These are phyloP conservation scores for Herpetomonas samuelpessoai DNA, from an alignment of 208 protist species.

Conservation along the genomic window DNA sequence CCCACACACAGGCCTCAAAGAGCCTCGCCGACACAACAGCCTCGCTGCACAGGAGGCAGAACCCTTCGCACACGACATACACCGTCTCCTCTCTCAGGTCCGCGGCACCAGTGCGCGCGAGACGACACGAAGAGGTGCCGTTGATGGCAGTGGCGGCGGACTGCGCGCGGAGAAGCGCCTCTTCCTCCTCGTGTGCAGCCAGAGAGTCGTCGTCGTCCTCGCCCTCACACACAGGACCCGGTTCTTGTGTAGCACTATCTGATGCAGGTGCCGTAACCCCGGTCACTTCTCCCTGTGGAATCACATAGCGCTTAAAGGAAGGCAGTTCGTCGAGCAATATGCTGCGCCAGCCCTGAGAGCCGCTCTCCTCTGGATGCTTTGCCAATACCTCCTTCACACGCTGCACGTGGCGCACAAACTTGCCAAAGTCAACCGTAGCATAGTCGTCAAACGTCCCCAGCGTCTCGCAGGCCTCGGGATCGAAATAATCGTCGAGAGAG, in stretches of 20 bases:
- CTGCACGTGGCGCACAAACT: constrained; percentile 16
- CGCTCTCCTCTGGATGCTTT: not conserved
- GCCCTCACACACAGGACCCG: not conserved
- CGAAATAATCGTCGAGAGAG: constrained; percentile 38
- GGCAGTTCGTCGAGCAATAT: not conserved
- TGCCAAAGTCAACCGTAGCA: constrained; percentile 14
- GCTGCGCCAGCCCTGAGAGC: constrained; percentile 3
- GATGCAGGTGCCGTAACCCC: not conserved
- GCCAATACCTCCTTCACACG: not conserved
- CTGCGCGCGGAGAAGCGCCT: constrained; percentile 4
- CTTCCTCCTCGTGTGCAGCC: constrained; percentile 22
- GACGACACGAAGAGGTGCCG: not conserved
- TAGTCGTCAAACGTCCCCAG: constrained; percentile 48
- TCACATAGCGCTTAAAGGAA: not conserved
- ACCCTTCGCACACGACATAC: constrained; percentile 46
- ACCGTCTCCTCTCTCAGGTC: not conserved
- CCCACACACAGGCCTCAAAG: constrained; percentile 27
- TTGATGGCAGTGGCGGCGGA: not conserved
- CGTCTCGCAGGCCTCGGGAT: constrained; percentile 10
- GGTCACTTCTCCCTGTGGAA: no score
- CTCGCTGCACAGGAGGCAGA: constrained; percentile 24
- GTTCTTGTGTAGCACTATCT: not conserved
- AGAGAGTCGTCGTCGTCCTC: constrained; percentile 18
- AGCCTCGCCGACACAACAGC: not conserved
- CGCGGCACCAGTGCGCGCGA: not conserved